Conservation (phyloP, 78 protist species). For the Dictyostelium capitatum region DNA sequence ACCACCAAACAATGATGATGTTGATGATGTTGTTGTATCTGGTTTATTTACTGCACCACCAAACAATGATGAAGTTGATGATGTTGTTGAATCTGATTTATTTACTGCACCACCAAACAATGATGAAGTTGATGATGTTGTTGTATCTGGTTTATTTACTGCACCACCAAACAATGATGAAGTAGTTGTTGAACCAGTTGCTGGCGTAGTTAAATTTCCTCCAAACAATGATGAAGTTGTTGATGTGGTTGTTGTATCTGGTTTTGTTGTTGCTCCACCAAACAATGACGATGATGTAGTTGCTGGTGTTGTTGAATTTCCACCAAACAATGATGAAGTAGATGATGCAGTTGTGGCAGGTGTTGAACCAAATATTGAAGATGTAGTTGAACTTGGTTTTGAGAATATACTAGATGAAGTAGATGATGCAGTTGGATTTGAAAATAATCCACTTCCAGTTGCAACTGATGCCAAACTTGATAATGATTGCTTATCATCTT, state of each 20-base stretch:
- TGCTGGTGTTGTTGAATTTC: background rate
- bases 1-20: constrained; percentile 5
- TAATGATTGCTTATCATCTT: background rate
- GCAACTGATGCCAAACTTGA: background rate
- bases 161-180: constrained; percentile 25
- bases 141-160: background rate
- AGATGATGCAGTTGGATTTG: background rate
- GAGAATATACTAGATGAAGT: background rate
- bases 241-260: background rate
- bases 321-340: constrained; percentile 36
- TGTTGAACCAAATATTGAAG: constrained; percentile 1
- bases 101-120: background rate
- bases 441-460: background rate
- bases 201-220: background rate
- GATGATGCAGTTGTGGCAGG: background rate
- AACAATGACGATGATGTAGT: background rate
- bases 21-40: background rate
- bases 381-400: background rate
- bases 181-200: background rate
- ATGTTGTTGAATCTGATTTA: background rate
- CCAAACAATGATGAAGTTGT: constrained; percentile 5
- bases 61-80: constrained; percentile 7
- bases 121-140: background rate
- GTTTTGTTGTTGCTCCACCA: background rate
- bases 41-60: background rate